These are phyloP conservation scores for Phytophthora fragariae DNA, from an alignment of 352 stramenopile genomes.

Conservation along the genomic window DNA sequence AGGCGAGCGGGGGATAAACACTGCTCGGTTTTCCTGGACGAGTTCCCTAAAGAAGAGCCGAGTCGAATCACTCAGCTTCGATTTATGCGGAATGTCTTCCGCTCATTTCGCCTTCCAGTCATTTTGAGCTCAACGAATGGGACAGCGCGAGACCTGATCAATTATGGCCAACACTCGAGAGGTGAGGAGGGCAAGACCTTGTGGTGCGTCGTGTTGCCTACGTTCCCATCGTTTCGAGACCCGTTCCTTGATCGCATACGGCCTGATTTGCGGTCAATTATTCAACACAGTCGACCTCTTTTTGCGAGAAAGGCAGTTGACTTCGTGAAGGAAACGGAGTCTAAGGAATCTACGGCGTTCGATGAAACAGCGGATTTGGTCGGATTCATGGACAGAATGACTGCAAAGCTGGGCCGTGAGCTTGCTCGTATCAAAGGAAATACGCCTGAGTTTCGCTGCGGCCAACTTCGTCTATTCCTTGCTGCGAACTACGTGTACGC, in stretches of 20 bases:
- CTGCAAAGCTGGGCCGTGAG: background rate
- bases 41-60: background rate
- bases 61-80: background rate
- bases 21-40: constrained; percentile 3
- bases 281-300: constrained; percentile 9
- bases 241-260: background rate
- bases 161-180: background rate
- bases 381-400: background rate
- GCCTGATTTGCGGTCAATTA: background rate
- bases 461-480: constrained; percentile 3
- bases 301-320: constrained; percentile 5
- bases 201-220: constrained; percentile 3
- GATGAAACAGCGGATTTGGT: background rate
- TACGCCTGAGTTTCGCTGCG: background rate
- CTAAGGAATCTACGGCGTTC: background rate
- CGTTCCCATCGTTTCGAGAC: constrained; percentile 11
- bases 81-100: constrained; percentile 16
- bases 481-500: background rate
- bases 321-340: background rate
- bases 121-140: constrained; percentile 9
- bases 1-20: background rate
- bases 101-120: constrained; percentile 1
- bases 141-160: constrained; percentile 1
- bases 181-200: background rate
- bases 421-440: background rate